Conservation (phyloP, 2,329 filamentous ascomycete species). For the Coleophoma crateriformis region DNA sequence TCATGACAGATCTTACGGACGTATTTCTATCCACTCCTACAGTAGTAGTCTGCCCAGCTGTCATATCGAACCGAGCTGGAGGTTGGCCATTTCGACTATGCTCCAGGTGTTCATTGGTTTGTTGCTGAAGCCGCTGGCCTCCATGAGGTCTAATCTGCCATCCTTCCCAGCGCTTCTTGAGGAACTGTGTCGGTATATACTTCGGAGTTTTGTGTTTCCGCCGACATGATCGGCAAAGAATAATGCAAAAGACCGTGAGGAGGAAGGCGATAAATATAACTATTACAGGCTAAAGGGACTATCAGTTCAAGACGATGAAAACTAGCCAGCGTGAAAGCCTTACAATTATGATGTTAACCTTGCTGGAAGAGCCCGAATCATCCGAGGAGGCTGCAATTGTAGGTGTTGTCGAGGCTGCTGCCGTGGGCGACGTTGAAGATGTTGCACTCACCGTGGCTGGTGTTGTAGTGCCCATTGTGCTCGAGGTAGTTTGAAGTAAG, state of each 20-base stretch:
- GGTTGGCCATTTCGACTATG: constrained; percentile 16
- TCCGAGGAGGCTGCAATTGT: no score
- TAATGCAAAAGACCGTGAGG: background rate
- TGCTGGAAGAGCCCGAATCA: background rate
- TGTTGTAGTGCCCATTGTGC: background rate
- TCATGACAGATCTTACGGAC: constrained; percentile 90
- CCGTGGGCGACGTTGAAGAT: background rate
- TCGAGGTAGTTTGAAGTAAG: background rate
- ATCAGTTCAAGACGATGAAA: background rate
- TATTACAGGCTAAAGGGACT: background rate
- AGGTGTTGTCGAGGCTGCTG: background rate
- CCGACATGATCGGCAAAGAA: constrained; percentile 29
- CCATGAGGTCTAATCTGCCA: constrained; percentile 30
- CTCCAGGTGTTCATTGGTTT: constrained; percentile 27
- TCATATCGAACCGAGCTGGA: background rate
- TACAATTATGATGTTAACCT: background rate
- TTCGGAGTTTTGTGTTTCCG: constrained; percentile 35
- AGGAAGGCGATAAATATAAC: background rate
- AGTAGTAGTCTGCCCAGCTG: background rate
- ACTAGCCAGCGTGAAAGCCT: background rate
- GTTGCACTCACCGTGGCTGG: background rate
- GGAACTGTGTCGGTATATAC: constrained; percentile 38
- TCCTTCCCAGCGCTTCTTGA: constrained; percentile 42
- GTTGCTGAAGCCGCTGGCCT: constrained; percentile 12
- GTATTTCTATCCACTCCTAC: constrained; percentile 68